phyloP scores from a whole-genome alignment of 208 protist species.

The Trypanosoma caninum region DNA sequence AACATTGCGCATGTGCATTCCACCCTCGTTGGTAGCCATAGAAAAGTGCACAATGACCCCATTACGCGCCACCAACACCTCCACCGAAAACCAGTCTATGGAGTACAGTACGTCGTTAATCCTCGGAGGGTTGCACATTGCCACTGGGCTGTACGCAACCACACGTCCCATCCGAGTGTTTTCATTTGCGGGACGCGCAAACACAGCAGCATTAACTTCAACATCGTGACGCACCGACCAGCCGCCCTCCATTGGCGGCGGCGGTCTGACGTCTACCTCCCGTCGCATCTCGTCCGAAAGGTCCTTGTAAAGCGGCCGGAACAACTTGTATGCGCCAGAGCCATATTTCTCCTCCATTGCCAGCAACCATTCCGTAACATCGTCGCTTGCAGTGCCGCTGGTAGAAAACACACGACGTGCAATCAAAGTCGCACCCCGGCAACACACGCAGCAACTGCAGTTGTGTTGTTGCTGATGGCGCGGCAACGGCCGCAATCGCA shows the following conservation, averaged over 20 bases:
- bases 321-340: slow-evolving; percentile 64
- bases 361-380: slow-evolving; percentile 30
- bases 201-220: slow-evolving; percentile 48
- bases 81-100: slow-evolving; percentile 73
- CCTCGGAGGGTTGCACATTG: slow-evolving; percentile 50
- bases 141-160: slow-evolving; percentile 56
- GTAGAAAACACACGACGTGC: slow-evolving; percentile 21
- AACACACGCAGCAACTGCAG: slow-evolving; percentile 12
- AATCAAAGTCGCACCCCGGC: neutral
- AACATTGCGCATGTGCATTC: slow-evolving; percentile 87
- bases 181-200: slow-evolving; percentile 40
- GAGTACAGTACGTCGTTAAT: slow-evolving; percentile 68
- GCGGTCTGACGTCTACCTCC: slow-evolving; percentile 65
- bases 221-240: slow-evolving; percentile 49
- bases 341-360: slow-evolving; percentile 61
- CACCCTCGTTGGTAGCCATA: slow-evolving; percentile 62
- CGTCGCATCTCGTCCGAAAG: slow-evolving; percentile 75
- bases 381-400: slow-evolving; percentile 22
- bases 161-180: slow-evolving; percentile 33
- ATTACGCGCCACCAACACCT: slow-evolving; percentile 70
- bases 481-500: neutral
- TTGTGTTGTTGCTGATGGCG: too few relatives aligned
- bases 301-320: slow-evolving; percentile 78
- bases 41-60: slow-evolving; percentile 78
- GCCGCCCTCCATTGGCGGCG: slow-evolving; percentile 47